A percentile compares a stretch with the other conserved stretches of the same genome.
These are phyloP conservation scores for Cymbomonas tetramitiformis DNA, from an alignment of 139 green algal genomes.

Conservation along the genomic window DNA sequence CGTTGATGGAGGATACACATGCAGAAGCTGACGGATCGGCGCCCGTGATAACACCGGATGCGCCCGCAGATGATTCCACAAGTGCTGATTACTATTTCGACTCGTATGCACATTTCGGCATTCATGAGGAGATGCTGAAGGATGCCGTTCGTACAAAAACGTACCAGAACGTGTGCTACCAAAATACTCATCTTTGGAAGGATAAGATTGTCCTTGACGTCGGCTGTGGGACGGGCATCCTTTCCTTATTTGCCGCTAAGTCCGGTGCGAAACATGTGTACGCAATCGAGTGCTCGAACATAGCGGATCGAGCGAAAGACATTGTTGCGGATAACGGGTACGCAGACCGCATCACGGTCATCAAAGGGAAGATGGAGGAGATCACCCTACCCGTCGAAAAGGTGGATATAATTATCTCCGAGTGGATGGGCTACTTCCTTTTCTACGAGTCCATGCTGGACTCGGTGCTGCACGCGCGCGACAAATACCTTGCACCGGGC, in stretches of 20 bases:
- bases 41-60: no score
- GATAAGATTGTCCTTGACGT: conserved; percentile 51
- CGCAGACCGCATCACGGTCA: conserved; percentile 62
- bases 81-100: no score
- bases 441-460: conserved; percentile 92
- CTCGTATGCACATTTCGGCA: conserved; percentile 73
- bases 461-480: conserved; percentile 67
- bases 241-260: conserved; percentile 35
- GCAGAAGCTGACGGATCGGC: no score
- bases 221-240: conserved; percentile 38
- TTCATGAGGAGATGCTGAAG: conserved; percentile 85
- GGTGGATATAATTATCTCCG: conserved; percentile 84
- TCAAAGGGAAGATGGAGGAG: conserved; percentile 85
- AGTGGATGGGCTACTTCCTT: conserved; percentile 90
- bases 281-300: conserved; percentile 39
- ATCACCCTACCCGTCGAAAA: conserved; percentile 96
- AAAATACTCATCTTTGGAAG: conserved; percentile 57
- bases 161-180: conserved; percentile 70
- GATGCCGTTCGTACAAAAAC: conserved; percentile 64
- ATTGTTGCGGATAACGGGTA: conserved; percentile 71
- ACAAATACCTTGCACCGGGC: conserved; percentile 76
- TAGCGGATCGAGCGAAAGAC: conserved; percentile 60
- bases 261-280: conserved; percentile 77
- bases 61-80: not conserved
- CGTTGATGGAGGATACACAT: no score